phyloP scores from a whole-genome alignment of 106 monocot genomes.

The Amphibolis antarctica region DNA sequence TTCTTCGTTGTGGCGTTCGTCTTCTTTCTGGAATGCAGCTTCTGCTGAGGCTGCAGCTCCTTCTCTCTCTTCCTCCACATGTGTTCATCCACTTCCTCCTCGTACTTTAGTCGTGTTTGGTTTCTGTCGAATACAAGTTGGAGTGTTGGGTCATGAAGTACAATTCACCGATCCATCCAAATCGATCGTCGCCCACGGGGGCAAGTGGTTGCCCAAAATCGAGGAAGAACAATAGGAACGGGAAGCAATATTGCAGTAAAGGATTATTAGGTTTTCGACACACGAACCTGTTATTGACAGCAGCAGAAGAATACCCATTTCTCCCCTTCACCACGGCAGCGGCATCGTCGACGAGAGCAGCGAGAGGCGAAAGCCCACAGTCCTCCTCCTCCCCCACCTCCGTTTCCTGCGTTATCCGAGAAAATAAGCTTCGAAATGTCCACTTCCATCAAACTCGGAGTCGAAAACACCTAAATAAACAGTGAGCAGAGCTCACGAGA shows the following conservation, averaged over 20 bases:
- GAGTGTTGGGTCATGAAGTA: not conserved
- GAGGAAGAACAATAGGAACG: not conserved
- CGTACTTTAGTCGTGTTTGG: slow-evolving; percentile 2
- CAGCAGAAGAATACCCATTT: not conserved
- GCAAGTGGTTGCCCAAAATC: not conserved
- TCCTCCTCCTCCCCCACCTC: not conserved
- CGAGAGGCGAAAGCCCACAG: not conserved
- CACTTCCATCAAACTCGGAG: not conserved
- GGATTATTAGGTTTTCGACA: slow-evolving; percentile 3
- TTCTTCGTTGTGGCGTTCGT: not conserved
- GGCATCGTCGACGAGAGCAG: not conserved
- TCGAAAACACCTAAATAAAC: not conserved
- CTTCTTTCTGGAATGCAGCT: not conserved
- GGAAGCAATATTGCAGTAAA: not conserved
- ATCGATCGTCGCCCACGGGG: no score
- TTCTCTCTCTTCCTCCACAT: not conserved
- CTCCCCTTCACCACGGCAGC: not conserved
- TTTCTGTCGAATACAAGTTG: not conserved
- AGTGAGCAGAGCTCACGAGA: not conserved
- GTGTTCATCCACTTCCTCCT: not conserved
- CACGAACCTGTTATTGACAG: slow-evolving; percentile 2
- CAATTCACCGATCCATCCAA: not conserved
- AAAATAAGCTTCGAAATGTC: not conserved
- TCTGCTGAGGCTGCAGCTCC: not conserved
- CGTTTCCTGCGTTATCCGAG: not conserved